Evolutionary conservation across 345 rosid genomes (phyloP), one percentile per base, ranked within the genome.

Genomic region (Luvunga scandens): DNA sequence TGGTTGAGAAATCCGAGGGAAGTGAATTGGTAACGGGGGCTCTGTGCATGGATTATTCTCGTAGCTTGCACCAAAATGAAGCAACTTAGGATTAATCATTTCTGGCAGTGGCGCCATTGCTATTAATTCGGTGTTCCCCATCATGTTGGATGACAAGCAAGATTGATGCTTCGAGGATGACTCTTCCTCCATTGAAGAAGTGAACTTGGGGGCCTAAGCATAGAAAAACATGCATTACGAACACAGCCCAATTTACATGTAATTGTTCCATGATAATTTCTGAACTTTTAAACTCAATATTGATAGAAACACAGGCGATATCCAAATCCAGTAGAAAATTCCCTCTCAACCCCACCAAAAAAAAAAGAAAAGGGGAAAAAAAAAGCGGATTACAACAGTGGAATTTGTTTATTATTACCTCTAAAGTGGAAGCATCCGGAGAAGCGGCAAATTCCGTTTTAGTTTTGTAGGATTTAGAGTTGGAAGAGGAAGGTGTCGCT

Each of bases 151-250:
- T 72, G 87, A 77, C 60, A 81, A 79, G 39, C 83, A 83, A 31
- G 84, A 78, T 39, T 72, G 76, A 4, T 22, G 73, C 84, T 69
- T 78, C 27, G 82, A 67, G 3, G 81, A 74, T 61, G 89, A 50
- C n/a, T 75, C 84, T 84, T 89, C 89, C 76, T 84, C 91, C 82
- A 62, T 80, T 31, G 81, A 63, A 42, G 72, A 79, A 69, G 83
- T 75, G 21, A 86, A 80, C 65, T 87, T 74, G 56, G 86, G 71
- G 76, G 45, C 81, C 89, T 86, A 73, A n/a, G 48, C 25, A 19
- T 7, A 6, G 5, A 70, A 7, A 38, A 61, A 31, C 24, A 27
- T 7, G 8, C 25, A 45, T 60, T 14, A 57, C 22, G 5, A 68
- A 4, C 30, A 19, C 4, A 38, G n/a, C 70, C n/a, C 21, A 13